phyloP scores from a whole-genome alignment of 2,329 filamentous ascomycete species.

The Raffaelea ambrosiae region DNA sequence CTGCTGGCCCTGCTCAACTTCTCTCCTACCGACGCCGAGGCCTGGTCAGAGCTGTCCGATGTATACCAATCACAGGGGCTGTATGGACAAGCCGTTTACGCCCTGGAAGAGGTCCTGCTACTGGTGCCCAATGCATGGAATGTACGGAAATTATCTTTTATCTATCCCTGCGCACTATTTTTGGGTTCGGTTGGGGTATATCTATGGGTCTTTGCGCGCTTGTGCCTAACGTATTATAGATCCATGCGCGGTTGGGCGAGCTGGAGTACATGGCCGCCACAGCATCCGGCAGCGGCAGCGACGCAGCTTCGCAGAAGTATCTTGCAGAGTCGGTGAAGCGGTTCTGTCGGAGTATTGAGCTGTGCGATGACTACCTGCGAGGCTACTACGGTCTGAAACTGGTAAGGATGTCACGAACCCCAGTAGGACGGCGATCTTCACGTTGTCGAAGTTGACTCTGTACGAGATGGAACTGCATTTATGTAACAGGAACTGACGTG shows the following conservation, averaged over 20 bases:
- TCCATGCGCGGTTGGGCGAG: conserved; percentile 83
- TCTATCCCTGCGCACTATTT: not conserved
- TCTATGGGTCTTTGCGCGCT: too few relatives aligned
- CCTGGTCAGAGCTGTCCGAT: conserved; percentile 86
- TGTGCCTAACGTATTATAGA: conserved; percentile 37
- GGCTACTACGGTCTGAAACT: conserved; percentile 88
- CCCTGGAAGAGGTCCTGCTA: conserved; percentile 82
- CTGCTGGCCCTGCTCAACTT: conserved; percentile 70
- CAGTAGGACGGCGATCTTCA: too few relatives aligned
- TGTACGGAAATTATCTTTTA: conserved; percentile 39
- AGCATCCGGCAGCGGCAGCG: conserved; percentile 15
- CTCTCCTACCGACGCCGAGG: conserved; percentile 82
- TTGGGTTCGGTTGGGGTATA: too few relatives aligned
- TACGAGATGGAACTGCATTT: not conserved
- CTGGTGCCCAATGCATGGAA: conserved; percentile 92
- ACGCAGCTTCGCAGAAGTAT: conserved; percentile 37
- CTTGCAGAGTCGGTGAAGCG: conserved; percentile 70
- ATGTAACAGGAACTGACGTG: not conserved
- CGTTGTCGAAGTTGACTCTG: not conserved
- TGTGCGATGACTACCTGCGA: conserved; percentile 86
- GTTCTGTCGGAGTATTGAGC: conserved; percentile 83
- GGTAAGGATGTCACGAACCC: conserved; percentile 37
- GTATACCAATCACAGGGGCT: conserved; percentile 74
- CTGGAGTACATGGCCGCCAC: conserved; percentile 62
- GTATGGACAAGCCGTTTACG: conserved; percentile 76